Conservation (phyloP, 2,329 filamentous ascomycete genomes). For the Trichoderma sp. region DNA sequence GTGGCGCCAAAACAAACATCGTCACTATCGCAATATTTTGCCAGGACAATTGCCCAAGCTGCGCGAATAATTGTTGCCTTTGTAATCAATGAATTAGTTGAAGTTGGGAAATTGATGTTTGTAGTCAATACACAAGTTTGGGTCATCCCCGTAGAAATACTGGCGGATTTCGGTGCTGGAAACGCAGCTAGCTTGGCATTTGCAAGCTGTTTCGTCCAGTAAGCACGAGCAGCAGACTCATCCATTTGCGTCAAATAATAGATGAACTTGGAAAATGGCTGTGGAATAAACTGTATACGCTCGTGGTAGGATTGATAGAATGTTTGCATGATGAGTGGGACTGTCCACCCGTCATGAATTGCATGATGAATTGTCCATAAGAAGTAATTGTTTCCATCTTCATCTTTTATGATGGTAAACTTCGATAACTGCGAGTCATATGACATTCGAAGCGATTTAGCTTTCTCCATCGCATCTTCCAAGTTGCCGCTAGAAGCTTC, state of each 20-base stretch:
- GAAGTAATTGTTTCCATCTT: background rate
- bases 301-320: background rate
- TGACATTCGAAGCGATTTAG: background rate
- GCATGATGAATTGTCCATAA: constrained; percentile 9
- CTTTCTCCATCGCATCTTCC: background rate
- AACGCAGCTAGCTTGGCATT: background rate
- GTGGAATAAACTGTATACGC: background rate
- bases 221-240: background rate
- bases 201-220: background rate
- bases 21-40: background rate
- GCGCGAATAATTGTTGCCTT: background rate
- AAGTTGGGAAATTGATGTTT: background rate
- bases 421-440: background rate
- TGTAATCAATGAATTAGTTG: background rate
- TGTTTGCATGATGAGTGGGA: background rate
- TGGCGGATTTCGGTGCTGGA: background rate
- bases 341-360: constrained; percentile 6
- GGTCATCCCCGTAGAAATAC: background rate
- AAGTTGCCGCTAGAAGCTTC: background rate
- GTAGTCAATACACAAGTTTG: background rate
- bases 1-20: constrained; percentile 17
- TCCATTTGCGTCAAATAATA: background rate
- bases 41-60: constrained; percentile 14
- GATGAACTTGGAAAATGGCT: constrained; percentile 7
- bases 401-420: background rate